phyloP scores from a whole-genome alignment of 495 filamentous ascomycete species.

The Talaromyces adpressus region DNA sequence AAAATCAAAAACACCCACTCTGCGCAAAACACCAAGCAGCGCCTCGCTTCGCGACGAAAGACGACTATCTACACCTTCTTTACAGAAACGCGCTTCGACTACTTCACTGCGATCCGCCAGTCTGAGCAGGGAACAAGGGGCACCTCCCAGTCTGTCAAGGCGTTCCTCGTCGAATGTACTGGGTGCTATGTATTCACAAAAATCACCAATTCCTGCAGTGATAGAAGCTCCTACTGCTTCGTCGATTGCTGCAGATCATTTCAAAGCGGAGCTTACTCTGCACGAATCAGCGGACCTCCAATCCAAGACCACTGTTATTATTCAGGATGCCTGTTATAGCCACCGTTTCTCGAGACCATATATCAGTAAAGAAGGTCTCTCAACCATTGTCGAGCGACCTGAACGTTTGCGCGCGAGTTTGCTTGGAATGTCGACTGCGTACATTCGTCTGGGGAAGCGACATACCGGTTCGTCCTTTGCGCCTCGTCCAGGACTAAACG shows the following conservation, averaged over 20 bases:
- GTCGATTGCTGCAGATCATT: constrained; percentile 61
- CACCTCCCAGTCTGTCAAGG: constrained; percentile 30
- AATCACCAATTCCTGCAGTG: constrained; percentile 16
- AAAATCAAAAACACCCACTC: constrained; percentile 21
- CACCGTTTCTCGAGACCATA: constrained; percentile 84
- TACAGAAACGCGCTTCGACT: constrained; percentile 39
- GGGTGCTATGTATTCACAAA: constrained; percentile 23
- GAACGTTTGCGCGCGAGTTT: constrained; percentile 84
- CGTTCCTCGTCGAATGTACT: constrained; percentile 41
- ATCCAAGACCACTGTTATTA: constrained; percentile 68
- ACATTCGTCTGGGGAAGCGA: constrained; percentile 76
- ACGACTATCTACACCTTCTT: constrained; percentile 31
- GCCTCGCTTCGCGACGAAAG: constrained; percentile 44
- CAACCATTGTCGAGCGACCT: constrained; percentile 80
- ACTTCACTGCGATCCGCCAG: constrained; percentile 35
- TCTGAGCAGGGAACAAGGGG: constrained; percentile 20
- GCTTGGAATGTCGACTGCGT: constrained; percentile 77
- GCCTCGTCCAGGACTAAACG: constrained; percentile 48
- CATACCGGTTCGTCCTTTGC: constrained; percentile 65
- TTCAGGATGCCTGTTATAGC: constrained; percentile 91
- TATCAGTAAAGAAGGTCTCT: constrained; percentile 55
- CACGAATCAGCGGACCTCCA: constrained; percentile 47
- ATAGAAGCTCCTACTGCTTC: constrained; percentile 48
- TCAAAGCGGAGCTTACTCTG: constrained; percentile 59
- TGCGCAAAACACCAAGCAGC: constrained; percentile 45